Conservation (phyloP, 2,329 filamentous ascomycete species). For the Tricladium varicosporioides region DNA sequence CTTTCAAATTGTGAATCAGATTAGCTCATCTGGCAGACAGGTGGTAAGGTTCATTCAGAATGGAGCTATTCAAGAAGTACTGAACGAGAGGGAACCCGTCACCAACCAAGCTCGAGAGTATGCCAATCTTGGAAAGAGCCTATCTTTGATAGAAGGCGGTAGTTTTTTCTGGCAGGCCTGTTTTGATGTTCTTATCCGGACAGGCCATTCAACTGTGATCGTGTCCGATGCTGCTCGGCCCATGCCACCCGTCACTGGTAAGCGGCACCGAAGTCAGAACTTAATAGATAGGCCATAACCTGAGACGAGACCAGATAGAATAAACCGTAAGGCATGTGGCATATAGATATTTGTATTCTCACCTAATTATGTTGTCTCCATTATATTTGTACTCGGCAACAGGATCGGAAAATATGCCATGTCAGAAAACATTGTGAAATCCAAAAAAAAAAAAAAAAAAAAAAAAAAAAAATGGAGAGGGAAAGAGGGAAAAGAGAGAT, state of each 20-base stretch:
- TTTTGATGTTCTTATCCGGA: constrained; percentile 6
- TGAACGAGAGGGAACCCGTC: background rate
- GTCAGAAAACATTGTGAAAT: no score
- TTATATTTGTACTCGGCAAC: no score
- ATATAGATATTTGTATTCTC: no score
- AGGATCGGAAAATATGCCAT: no score
- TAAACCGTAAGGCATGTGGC: background rate
- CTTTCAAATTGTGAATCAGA: background rate
- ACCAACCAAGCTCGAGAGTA: constrained; percentile 2
- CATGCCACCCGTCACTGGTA: background rate
- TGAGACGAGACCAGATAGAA: background rate
- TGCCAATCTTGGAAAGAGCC: constrained; percentile 1
- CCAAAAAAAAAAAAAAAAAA: no score
- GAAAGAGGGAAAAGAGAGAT: no score
- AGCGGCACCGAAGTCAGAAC: background rate
- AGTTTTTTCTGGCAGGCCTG: constrained; percentile 3
- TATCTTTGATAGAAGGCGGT: background rate
- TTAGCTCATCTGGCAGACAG: no score
- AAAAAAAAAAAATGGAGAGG: no score
- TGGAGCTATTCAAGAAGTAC: constrained; percentile 5
- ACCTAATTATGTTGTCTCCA: no score
- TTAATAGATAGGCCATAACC: background rate
- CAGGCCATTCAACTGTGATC: background rate
- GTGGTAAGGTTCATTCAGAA: constrained; percentile 2
- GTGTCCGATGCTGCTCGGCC: background rate